phyloP scores from a whole-genome alignment of 2,329 filamentous ascomycete species.

The Fusarium poae region DNA sequence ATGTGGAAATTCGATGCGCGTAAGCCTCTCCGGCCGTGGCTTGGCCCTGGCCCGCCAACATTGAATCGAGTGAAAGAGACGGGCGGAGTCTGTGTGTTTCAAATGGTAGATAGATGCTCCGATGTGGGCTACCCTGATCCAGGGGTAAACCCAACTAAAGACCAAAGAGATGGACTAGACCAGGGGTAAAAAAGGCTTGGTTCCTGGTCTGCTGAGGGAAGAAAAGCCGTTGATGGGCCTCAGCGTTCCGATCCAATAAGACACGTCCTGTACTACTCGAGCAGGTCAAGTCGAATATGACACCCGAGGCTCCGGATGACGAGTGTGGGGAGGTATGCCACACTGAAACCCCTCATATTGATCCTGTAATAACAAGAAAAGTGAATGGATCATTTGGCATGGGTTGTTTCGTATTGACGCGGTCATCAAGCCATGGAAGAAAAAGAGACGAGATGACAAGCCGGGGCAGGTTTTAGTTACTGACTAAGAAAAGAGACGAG shows the following conservation, averaged over 20 bases:
- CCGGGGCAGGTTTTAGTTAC: slow-evolving; percentile 8
- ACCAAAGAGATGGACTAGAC: slow-evolving; percentile 10
- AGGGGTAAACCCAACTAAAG: slow-evolving; percentile 13
- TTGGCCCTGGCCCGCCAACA: slow-evolving; percentile 8
- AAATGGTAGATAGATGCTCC: slow-evolving; percentile 26
- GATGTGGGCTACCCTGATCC: slow-evolving; percentile 17
- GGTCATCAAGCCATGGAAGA: slow-evolving; percentile 13
- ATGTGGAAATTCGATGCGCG: slow-evolving; percentile 23
- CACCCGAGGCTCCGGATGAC: slow-evolving; percentile 25
- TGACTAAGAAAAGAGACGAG: slow-evolving; percentile 28
- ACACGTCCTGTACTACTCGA: not conserved
- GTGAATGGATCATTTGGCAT: slow-evolving; percentile 9
- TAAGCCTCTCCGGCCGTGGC: slow-evolving; percentile 17
- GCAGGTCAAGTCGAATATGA: not conserved
- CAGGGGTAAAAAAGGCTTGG: slow-evolving; percentile 33
- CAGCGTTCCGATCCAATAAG: slow-evolving; percentile 29
- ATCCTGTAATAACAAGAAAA: slow-evolving; percentile 35
- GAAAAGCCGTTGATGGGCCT: slow-evolving; percentile 28
- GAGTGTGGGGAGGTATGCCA: slow-evolving; percentile 37
- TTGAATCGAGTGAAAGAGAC: slow-evolving; percentile 31
- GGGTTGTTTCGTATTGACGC: slow-evolving; percentile 29
- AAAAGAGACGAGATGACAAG: slow-evolving; percentile 41
- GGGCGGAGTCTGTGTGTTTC: slow-evolving; percentile 36
- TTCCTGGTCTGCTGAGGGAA: not conserved
- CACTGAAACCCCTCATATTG: slow-evolving; percentile 34